These are phyloP conservation scores for Amanita rimosa DNA, from an alignment of 768 basidiomycete species.

Conservation along the genomic window DNA sequence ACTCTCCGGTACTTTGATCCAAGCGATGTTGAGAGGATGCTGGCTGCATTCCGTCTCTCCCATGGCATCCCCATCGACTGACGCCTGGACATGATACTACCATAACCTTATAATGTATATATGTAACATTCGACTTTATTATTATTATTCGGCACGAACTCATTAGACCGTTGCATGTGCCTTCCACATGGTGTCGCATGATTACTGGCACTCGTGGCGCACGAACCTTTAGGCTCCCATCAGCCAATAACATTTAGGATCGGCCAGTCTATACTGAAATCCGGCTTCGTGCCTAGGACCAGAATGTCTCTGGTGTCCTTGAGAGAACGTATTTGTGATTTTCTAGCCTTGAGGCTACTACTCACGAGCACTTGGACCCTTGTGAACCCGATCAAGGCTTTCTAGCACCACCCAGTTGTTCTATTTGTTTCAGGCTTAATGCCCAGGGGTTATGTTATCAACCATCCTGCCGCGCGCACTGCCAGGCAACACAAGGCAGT, in stretches of 20 bases:
- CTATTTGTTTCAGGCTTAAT: too few species aligned
- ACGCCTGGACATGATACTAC: neutral
- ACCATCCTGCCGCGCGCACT: too few species aligned
- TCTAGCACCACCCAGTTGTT: too few species aligned
- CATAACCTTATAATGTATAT: neutral
- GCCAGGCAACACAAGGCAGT: too few species aligned
- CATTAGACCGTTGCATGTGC: neutral
- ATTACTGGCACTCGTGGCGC: neutral
- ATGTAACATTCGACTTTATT: neutral
- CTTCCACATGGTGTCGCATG: neutral
- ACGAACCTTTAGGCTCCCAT: neutral
- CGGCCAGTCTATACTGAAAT: neutral
- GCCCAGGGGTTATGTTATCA: too few species aligned
- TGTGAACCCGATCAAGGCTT: too few species aligned
- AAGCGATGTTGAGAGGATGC: neutral
- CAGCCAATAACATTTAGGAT: neutral
- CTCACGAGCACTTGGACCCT: too few species aligned
- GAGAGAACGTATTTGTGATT: too few species aligned
- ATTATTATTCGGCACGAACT: too few species aligned
- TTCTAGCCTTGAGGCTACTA: too few species aligned
- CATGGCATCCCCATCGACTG: neutral
- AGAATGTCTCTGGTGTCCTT: neutral
- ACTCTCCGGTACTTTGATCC: neutral
- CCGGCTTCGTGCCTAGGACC: neutral
- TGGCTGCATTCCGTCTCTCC: neutral